phyloP scores from a whole-genome alignment of 1,139 yeast genomes.

The Taphrina flavorubra region DNA sequence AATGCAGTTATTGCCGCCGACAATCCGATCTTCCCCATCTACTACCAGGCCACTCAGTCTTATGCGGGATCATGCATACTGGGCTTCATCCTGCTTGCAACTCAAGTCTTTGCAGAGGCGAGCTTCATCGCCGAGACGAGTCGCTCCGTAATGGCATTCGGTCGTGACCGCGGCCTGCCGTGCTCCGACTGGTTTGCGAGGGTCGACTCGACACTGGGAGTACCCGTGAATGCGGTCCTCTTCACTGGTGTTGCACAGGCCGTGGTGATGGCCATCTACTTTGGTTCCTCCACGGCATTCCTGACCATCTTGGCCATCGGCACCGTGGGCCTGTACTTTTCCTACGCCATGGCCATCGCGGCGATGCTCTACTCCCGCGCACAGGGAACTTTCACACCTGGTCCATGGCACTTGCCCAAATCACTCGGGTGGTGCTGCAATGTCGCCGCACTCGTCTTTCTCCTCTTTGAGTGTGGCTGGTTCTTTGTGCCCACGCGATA shows the following conservation, averaged over 20 bases:
- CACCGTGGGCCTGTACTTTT: conserved; percentile 73
- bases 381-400: conserved; percentile 64
- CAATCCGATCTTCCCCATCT: conserved; percentile 59
- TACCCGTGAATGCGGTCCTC: conserved; percentile 75
- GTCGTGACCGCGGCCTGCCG: conserved; percentile 84
- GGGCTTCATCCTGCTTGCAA: conserved; percentile 70
- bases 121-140: conserved; percentile 80
- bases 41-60: conserved; percentile 65
- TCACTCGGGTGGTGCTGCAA: conserved; percentile 63
- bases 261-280: conserved; percentile 63
- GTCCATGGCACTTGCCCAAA: conserved; percentile 68
- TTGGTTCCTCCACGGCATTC: conserved; percentile 76
- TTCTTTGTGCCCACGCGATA: conserved; percentile 77
- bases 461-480: conserved; percentile 66
- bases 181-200: conserved; percentile 66
- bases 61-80: conserved; percentile 68
- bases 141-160: conserved; percentile 79
- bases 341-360: conserved; percentile 77
- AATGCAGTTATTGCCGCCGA: conserved; percentile 69
- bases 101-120: conserved; percentile 75
- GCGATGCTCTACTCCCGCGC: conserved; percentile 68
- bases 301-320: conserved; percentile 89
- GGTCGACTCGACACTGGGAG: conserved; percentile 64
- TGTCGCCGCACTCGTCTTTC: conserved; percentile 64
- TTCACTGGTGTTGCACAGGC: conserved; percentile 72